Percentiles rank a stretch among this genome's conserved stretches.
Conservation (phyloP, 352 stramenopile genomes). For the Globisporangium iwayamae region DNA sequence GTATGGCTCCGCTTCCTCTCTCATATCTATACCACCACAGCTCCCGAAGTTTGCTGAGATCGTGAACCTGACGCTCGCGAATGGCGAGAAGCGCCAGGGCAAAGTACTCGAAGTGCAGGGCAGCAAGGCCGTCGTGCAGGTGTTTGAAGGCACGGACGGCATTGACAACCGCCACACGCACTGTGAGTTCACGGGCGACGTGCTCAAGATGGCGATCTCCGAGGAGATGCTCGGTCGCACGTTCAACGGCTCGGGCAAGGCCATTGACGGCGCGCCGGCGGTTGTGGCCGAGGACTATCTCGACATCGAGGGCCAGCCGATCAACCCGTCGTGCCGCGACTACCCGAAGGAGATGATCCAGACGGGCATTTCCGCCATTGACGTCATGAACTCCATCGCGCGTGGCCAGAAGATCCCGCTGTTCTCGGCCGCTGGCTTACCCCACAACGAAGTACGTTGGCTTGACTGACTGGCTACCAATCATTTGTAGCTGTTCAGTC, state of each 20-base stretch:
- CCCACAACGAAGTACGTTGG: constrained; percentile 93
- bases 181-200: constrained; percentile 98
- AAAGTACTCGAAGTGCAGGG: constrained; percentile 97
- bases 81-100: constrained; percentile 91
- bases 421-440: constrained; percentile 97
- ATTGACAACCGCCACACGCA: constrained; percentile 99
- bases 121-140: constrained; percentile 93
- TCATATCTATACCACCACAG: constrained; percentile 24
- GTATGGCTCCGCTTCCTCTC: not conserved
- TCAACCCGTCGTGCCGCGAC: constrained; percentile 98
- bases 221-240: constrained; percentile 98
- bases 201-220: constrained; percentile 98
- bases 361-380: constrained; percentile 99
- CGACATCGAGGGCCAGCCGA: constrained; percentile 99
- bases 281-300: constrained; percentile 98
- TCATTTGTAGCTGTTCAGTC: no score
- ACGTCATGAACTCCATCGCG: constrained; percentile 99
- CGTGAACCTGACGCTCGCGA: constrained; percentile 97
- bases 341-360: constrained; percentile 99
- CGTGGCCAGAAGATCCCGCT: constrained; percentile 99
- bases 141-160: constrained; percentile 98
- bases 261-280: constrained; percentile 96
- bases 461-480: no score
- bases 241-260: constrained; percentile 98
- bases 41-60: constrained; percentile 98